Conservation (phyloP, 768 basidiomycete genomes). For the Leccinum olivaceopallidum region DNA sequence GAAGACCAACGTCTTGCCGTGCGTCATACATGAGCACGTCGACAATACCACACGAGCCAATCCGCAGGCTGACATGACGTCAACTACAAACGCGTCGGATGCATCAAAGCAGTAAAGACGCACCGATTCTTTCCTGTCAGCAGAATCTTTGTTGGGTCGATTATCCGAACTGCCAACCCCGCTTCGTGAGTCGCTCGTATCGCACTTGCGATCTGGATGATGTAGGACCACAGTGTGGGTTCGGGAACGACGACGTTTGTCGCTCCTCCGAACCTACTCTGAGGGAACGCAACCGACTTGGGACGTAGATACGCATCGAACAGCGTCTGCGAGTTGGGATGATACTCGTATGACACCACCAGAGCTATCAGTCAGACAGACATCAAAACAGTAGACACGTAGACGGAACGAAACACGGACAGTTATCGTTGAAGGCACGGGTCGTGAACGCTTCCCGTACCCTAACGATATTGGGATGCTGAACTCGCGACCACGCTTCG, state of each 20-base stretch:
- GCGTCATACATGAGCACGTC: constrained; percentile 83
- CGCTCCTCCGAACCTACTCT: constrained; percentile 37
- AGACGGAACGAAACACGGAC: constrained; percentile 44
- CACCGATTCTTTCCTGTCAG: constrained; percentile 89
- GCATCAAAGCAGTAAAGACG: neutral
- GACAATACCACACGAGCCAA: constrained; percentile 83
- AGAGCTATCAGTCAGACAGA: constrained; percentile 55
- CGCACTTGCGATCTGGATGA: constrained; percentile 86
- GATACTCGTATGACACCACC: constrained; percentile 88
- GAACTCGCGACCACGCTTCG: constrained; percentile 82
- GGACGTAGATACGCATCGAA: constrained; percentile 74
- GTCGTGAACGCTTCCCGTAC: constrained; percentile 96
- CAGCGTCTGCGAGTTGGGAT: constrained; percentile 81
- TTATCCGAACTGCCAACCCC: constrained; percentile 74
- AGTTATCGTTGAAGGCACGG: constrained; percentile 87
- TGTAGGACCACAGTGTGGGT: constrained; percentile 87
- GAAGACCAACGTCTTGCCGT: constrained; percentile 52
- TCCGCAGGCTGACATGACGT: constrained; percentile 58
- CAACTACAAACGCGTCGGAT: neutral
- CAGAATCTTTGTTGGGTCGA: constrained; percentile 87
- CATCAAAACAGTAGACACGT: constrained; percentile 12
- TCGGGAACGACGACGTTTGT: constrained; percentile 55
- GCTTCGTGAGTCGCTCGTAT: constrained; percentile 84
- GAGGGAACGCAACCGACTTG: constrained; percentile 40
- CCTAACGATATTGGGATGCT: constrained; percentile 82